Evolutionary conservation across 164 flowering plant genomes (phyloP).

Genomic region (grape (Vitis vinifera)): DNA sequence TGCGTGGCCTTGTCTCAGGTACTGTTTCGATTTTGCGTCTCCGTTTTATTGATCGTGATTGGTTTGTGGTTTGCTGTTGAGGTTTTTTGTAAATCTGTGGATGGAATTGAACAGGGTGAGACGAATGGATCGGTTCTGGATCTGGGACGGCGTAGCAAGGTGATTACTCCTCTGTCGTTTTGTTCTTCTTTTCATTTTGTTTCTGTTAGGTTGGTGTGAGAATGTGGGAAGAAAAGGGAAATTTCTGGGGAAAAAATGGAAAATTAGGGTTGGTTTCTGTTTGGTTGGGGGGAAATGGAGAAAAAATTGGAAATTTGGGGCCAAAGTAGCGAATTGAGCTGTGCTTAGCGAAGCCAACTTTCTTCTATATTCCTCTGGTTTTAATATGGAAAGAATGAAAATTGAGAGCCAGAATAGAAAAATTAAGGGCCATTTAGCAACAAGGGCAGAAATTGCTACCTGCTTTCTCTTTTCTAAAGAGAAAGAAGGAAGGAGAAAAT

Average conservation of each 20-base stretch:
- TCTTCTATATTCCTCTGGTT: too few species aligned
- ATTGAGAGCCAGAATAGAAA: too few species aligned
- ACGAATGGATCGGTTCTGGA: slow-evolving; percentile 29
- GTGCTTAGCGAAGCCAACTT: too few species aligned
- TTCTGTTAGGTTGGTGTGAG: background rate
- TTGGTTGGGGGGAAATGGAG: background rate
- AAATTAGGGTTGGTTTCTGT: background rate
- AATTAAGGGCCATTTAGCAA: too few species aligned
- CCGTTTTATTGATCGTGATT: background rate
- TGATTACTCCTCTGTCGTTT: slow-evolving; percentile 19
- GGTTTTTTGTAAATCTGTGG: slow-evolving; percentile 26
- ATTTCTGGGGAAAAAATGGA: background rate
- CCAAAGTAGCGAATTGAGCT: too few species aligned
- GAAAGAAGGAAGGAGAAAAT: too few species aligned
- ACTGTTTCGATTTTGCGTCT: too few species aligned
- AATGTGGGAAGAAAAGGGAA: background rate
- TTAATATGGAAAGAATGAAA: too few species aligned
- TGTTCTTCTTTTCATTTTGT: background rate
- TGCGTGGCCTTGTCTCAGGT: too few species aligned
- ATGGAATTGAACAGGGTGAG: slow-evolving; percentile 29
- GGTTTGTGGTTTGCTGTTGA: background rate
- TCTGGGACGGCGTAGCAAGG: slow-evolving; percentile 84
- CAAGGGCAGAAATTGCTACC: too few species aligned
- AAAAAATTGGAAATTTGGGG: too few species aligned
- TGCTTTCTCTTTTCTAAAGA: too few species aligned